phyloP scores from a whole-genome alignment of 2,329 filamentous ascomycete species.

The Macroventuria anomochaeta region DNA sequence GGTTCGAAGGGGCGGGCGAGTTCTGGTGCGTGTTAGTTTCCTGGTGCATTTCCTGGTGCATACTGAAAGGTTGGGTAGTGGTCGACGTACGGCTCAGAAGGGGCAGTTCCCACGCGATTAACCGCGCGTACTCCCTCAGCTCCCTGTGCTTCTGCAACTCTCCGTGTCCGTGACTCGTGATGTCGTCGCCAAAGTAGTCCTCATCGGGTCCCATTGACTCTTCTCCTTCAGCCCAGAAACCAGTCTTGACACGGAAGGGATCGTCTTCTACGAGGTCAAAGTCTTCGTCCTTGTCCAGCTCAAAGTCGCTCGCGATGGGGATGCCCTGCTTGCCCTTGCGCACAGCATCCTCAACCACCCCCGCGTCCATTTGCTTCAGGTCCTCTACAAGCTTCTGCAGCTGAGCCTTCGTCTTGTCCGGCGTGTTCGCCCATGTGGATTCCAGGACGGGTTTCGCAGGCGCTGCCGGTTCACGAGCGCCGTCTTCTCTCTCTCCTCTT shows the following conservation, averaged over 20 bases:
- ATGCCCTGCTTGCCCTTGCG: conserved; percentile 35
- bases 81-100: conserved; percentile 81
- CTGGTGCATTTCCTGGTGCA: neutral
- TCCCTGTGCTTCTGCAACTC: conserved; percentile 90
- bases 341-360: conserved; percentile 27
- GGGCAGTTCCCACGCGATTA: conserved; percentile 96
- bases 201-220: conserved; percentile 63
- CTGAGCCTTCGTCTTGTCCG: conserved; percentile 26
- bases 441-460: conserved; percentile 18
- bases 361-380: conserved; percentile 35
- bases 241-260: conserved; percentile 20
- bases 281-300: conserved; percentile 35
- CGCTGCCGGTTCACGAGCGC: conserved; percentile 16
- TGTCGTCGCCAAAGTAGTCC: conserved; percentile 80
- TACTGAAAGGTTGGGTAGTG: no score
- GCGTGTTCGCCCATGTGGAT: conserved; percentile 6
- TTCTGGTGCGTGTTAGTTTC: conserved; percentile 59
- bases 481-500: conserved; percentile 23
- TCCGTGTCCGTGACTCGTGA: conserved; percentile 80
- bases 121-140: conserved; percentile 82
- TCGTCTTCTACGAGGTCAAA: conserved; percentile 31
- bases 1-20: conserved; percentile 77
- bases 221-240: conserved; percentile 49
- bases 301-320: conserved; percentile 20
- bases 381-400: conserved; percentile 31